Evolutionary conservation across 2,329 filamentous ascomycete species (phyloP), one percentile per base, ranked within the genome.

Genomic region (Scedosporium dehoogii): DNA sequence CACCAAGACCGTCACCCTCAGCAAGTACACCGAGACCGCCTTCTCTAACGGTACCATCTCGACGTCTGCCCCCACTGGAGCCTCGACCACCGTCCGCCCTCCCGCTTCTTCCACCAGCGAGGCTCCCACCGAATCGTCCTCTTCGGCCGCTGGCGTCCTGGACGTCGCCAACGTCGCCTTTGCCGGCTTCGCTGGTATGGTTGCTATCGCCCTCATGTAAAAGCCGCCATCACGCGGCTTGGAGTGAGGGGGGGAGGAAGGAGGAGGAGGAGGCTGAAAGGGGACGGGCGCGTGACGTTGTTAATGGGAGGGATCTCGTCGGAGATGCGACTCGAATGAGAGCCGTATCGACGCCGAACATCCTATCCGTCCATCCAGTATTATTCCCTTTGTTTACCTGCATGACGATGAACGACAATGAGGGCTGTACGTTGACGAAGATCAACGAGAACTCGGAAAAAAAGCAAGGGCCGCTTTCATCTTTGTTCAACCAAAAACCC

Each of bases 171-270:
- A 76, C 56, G 68, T 82, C 12, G 78, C 77, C 41, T 67, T 81
- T 46, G 79, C 77, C n/a, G 81, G 78, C 60, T 68, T 82, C 56
- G 77, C 77, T 53, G 81, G 80, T 61, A 76, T 82, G 67, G 69
- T 80, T n/a, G 75, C 75, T 57, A 77, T 77, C 16, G 79, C 76
- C n/a, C 65, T 85, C 63, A 72, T 85, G 70, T 85, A 82, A 76
- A 63, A 16, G 48, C 12, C 51, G 7, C 51, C n/a, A 12, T 53
- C 33, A 6, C 6, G 27, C 29, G 48, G 44, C 51, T 16, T 23
- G 9, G 38, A n/a, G 18, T 62, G 60, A 21, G 12, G 38, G 25
- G 25, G 51, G 9, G n/a, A 6, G 6, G 23, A 29, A 46, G 42
- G 25, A 48, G 6, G 23, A n/a, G 25, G 21, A 21, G 18, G 44